Evolutionary conservation across 139 green algal species (phyloP).

Genomic region (Astrephomene gubernaculifera): DNA sequence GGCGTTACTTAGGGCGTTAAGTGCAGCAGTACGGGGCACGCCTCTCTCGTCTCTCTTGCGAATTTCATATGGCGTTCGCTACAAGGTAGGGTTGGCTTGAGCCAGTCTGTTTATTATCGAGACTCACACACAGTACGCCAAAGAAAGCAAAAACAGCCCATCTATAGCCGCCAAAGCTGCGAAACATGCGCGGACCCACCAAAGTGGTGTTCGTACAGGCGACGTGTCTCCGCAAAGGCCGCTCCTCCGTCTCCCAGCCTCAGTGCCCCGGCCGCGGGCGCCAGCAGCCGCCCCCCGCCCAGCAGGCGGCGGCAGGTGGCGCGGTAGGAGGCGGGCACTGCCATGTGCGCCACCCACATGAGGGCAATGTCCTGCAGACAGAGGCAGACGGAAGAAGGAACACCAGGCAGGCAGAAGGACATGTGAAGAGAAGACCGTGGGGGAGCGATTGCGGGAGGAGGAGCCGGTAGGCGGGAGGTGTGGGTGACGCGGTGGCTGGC

Average conservation of each 20-base stretch:
- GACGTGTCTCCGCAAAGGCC: conserved; percentile 17
- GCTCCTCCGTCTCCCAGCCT: conserved; percentile 1
- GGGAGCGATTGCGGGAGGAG: too few relatives aligned
- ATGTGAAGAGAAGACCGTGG: too few relatives aligned
- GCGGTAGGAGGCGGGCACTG: not conserved
- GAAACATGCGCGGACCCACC: conserved; percentile 1
- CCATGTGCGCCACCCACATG: conserved; percentile 42
- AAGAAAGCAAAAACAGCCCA: too few relatives aligned
- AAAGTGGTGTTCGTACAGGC: conserved; percentile 41
- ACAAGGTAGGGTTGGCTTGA: too few relatives aligned
- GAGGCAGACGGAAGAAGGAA: not conserved
- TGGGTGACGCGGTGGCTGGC: too few relatives aligned
- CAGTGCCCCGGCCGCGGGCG: conserved; percentile 4
- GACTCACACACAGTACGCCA: too few relatives aligned
- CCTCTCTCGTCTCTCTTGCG: too few relatives aligned
- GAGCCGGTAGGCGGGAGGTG: not conserved
- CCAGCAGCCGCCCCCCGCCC: conserved; percentile 3
- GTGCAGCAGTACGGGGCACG: too few relatives aligned
- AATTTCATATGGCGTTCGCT: too few relatives aligned
- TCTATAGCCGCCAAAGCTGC: too few relatives aligned
- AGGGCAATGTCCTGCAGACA: conserved; percentile 42
- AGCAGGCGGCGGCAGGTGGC: conserved; percentile 16
- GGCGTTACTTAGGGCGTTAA: too few relatives aligned
- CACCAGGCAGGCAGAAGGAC: not conserved
- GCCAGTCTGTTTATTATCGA: too few relatives aligned